Base-by-base conservation (phyloP, 345 rosid species). In the Rhodomyrtus tomentosa region DNA sequence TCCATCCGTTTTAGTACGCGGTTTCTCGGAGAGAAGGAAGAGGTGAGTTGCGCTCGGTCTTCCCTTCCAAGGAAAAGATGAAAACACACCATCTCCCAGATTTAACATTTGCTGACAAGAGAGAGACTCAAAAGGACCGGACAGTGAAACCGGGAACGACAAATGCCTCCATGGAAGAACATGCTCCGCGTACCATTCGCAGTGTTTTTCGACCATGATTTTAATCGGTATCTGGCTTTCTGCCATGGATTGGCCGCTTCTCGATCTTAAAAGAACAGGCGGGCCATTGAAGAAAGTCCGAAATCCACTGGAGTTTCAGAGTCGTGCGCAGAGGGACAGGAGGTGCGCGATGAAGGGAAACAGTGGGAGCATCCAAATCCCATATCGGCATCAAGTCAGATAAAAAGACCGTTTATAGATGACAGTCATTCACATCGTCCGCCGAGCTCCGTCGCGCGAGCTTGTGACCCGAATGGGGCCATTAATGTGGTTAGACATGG, bases 401-500 rank as follows among this genome's bases (percentile, higher is more conserved):
- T 10, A 21, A 45, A 25, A 25, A 18, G 36, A 6, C 32, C 13
- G n/a, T 50, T 68, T 51, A 83, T 72, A n/a, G n/a, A n/a, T n/a
- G n/a, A n/a, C n/a, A n/a, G n/a, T n/a, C n/a, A n/a, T n/a, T n/a
- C n/a, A n/a, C n/a, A n/a, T n/a, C n/a, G n/a, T n/a, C n/a, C 80
- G 84, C 89, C 85, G 87, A n/a, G 89, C 81, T 81, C 27, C 13
- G 80, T 52, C 14, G 15, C 85, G 85, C 3, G 50, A 54, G 89
- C 88, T 55, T 90, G 53, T 86, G 6, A 88, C 88, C 49, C 84
- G 0, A 20, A 87, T 83, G 88, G 82, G 89, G 86, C 85, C 87
- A 12, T 42, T 3, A 11, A 42, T 20, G 85, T 81, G 83, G 7
- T 54, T 27, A 89, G 12, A 88, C n/a, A 7, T 21, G 55, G 56